Evolutionary conservation across 2,329 filamentous ascomycete species (phyloP).

Genomic region (Trichoderma lentiforme): DNA sequence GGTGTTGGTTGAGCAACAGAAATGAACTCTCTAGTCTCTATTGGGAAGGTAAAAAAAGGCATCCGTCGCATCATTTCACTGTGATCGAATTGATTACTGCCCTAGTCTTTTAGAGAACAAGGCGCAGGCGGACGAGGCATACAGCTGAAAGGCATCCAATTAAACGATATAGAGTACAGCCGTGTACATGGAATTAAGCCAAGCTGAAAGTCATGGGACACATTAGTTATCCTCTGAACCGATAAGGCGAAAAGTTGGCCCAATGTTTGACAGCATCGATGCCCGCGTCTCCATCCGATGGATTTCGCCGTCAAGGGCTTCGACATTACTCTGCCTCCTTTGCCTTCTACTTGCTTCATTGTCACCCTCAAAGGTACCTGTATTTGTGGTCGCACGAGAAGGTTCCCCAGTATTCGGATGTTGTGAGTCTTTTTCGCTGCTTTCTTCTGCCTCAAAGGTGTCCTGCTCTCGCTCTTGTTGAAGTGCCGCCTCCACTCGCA

Average conservation of each 20-base stretch:
- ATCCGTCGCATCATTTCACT: neutral
- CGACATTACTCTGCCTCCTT: slow-evolving; percentile 1
- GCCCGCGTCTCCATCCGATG: slow-evolving; percentile 19
- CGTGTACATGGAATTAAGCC: neutral
- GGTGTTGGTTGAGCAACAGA: neutral
- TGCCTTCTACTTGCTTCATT: neutral
- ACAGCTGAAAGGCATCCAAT: neutral
- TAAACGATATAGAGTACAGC: neutral
- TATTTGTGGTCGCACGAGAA: neutral
- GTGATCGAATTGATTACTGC: neutral
- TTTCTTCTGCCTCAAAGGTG: neutral
- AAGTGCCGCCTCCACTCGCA: slow-evolving; percentile 17
- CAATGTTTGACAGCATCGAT: slow-evolving; percentile 8
- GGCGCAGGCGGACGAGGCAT: neutral
- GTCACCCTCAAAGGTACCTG: neutral
- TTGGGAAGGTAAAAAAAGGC: neutral
- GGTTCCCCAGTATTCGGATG: neutral
- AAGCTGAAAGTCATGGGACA: neutral
- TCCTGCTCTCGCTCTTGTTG: slow-evolving; percentile 12
- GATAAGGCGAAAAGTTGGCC: slow-evolving; percentile 18
- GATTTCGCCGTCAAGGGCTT: slow-evolving; percentile 13
- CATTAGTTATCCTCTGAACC: neutral
- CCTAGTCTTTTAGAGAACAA: neutral
- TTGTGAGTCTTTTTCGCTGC: neutral
- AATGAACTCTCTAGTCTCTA: neutral